A percentile compares a stretch with the other conserved stretches of the same genome.
Conservation (phyloP, 305 asterid species). For the Rubia peregrina region DNA sequence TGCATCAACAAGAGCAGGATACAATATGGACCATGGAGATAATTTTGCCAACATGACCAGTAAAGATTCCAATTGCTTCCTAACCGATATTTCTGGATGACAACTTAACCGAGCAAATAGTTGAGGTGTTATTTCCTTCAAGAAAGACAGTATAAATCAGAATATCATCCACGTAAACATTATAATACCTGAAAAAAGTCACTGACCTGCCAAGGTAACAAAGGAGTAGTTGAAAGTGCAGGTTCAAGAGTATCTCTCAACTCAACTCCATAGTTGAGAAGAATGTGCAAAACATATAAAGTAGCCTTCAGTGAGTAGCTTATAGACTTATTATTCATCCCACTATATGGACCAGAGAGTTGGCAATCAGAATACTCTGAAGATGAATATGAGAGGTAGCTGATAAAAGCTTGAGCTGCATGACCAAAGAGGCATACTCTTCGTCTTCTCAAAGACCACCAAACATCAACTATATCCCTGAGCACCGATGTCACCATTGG, state of each 20-base stretch:
- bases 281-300: conserved; percentile 71
- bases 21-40: conserved; percentile 91
- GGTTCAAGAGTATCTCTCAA: conserved; percentile 73
- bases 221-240: conserved; percentile 78
- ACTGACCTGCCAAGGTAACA: conserved; percentile 97
- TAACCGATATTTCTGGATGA: conserved; percentile 81
- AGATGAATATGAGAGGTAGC: conserved; percentile 81
- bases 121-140: conserved; percentile 96
- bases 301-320: conserved; percentile 82
- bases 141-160: conserved; percentile 34
- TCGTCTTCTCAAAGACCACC: conserved; percentile 86
- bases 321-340: conserved; percentile 45
- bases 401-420: conserved; percentile 86
- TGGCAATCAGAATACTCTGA: conserved; percentile 53
- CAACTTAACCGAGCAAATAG: conserved; percentile 93
- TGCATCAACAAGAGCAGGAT: conserved; percentile 95
- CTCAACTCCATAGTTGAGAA: conserved; percentile 90
- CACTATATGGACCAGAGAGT: conserved; percentile 48
- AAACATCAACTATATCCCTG: conserved; percentile 59
- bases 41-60: conserved; percentile 84
- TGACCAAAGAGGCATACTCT: conserved; percentile 88
- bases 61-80: conserved; percentile 78
- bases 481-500: conserved; percentile 39
- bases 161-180: conserved; percentile 19
- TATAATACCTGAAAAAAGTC: conserved; percentile 20